These are phyloP conservation scores for Singerocomus inundabilis DNA, from an alignment of 1,284 basidiomycete genomes.

Conservation along the genomic window DNA sequence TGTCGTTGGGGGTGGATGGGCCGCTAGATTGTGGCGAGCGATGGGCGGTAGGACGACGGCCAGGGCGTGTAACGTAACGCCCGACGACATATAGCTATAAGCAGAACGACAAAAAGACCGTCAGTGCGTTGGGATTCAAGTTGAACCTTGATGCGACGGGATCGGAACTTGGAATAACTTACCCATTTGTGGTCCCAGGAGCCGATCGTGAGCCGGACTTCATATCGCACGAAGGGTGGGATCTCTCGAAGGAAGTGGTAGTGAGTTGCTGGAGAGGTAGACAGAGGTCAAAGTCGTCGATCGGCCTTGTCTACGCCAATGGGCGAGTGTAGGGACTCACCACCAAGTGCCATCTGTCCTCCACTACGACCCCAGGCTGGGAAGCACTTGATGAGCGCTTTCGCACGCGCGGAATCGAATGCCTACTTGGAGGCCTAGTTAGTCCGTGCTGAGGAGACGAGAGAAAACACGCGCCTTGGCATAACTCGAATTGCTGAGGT, in stretches of 20 bases:
- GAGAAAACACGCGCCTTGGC: constrained; percentile 50
- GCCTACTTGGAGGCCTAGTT: constrained; percentile 28
- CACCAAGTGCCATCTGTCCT: constrained; percentile 70
- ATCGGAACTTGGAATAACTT: not conserved
- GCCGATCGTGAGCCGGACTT: constrained; percentile 64
- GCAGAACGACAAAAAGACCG: not conserved
- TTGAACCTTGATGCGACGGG: not conserved
- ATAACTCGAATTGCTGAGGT: constrained; percentile 77
- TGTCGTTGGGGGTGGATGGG: constrained; percentile 7
- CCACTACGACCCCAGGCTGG: constrained; percentile 64
- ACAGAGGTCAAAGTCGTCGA: not conserved
- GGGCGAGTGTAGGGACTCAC: constrained; percentile 31
- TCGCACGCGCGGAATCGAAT: constrained; percentile 44
- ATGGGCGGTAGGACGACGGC: not conserved
- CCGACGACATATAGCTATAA: constrained; percentile 32
- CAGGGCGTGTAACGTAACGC: constrained; percentile 31
- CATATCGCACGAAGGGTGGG: constrained; percentile 66
- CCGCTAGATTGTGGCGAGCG: constrained; percentile 3
- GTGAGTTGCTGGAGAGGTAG: constrained; percentile 53
- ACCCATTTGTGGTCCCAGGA: constrained; percentile 91
- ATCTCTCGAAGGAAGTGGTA: constrained; percentile 80
- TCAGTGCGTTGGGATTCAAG: not conserved
- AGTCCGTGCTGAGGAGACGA: not conserved
- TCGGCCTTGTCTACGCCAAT: not conserved
- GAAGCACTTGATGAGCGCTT: constrained; percentile 48